Evolutionary conservation across 176 grass and related monocot genomes (phyloP).

Genomic region (Oryza meridionalis): DNA sequence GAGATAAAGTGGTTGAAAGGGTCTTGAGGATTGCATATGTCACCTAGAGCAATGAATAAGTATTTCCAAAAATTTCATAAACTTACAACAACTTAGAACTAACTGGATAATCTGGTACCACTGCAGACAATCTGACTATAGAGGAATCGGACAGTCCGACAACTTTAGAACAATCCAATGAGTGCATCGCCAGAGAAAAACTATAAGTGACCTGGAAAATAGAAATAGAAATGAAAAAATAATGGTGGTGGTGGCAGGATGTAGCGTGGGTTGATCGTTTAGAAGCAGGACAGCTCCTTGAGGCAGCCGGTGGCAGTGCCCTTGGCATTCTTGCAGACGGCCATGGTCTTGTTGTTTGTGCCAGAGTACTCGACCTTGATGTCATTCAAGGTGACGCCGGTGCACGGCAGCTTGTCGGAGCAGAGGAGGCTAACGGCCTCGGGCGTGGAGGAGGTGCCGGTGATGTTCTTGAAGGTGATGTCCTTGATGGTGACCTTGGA

Average conservation of each 20-base stretch:
- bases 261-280: neutral
- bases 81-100: too few species aligned
- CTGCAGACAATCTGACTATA: too few species aligned
- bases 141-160: too few species aligned
- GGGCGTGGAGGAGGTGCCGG: conserved; percentile 50
- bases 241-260: neutral
- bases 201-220: neutral
- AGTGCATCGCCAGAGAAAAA: too few species aligned
- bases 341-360: conserved; percentile 39
- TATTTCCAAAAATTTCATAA: too few species aligned
- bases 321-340: conserved; percentile 23
- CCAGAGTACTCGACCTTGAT: conserved; percentile 47
- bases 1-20: too few species aligned
- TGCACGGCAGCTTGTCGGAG: conserved; percentile 48
- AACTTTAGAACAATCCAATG: too few species aligned
- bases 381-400: conserved; percentile 37
- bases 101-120: too few species aligned
- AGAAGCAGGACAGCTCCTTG: conserved; percentile 38
- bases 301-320: neutral
- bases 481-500: conserved; percentile 61
- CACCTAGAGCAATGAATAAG: too few species aligned
- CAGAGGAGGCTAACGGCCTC: conserved; percentile 57
- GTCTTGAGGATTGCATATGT: too few species aligned
- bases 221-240: neutral
- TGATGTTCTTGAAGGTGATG: conserved; percentile 59